Evolutionary conservation across 2,329 filamentous ascomycete genomes (phyloP).

Genomic region (Penicillium italicum): DNA sequence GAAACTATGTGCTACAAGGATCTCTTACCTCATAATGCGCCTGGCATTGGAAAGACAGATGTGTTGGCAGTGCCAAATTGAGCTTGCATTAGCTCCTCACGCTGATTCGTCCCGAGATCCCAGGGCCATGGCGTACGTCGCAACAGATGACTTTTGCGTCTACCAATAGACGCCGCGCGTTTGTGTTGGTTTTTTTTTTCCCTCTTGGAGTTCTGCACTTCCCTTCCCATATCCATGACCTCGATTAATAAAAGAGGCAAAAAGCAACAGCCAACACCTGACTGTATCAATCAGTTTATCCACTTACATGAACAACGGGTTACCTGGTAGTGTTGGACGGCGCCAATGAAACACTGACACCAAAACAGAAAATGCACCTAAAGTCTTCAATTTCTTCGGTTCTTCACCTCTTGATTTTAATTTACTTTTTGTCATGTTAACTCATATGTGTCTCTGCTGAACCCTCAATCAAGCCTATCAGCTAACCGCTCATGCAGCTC

Average conservation of each 20-base stretch:
- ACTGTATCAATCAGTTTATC: background rate
- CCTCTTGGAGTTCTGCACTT: background rate
- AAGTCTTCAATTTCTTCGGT: no score
- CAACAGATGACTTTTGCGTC: constrained; percentile 23
- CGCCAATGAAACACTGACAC: constrained; percentile 10
- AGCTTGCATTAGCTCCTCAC: constrained; percentile 20
- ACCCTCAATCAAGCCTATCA: constrained; percentile 19
- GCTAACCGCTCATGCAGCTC: constrained; percentile 16
- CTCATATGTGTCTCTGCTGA: constrained; percentile 17
- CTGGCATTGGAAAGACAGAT: constrained; percentile 9
- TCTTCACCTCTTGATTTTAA: no score
- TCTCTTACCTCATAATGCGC: constrained; percentile 5
- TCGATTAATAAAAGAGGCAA: background rate
- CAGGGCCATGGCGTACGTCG: constrained; percentile 21
- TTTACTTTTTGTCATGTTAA: no score
- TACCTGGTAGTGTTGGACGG: background rate
- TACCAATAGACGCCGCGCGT: constrained; percentile 27
- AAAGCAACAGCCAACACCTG: background rate
- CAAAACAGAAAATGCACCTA: constrained; percentile 18
- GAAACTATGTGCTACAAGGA: background rate
- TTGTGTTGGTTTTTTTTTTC: constrained; percentile 24
- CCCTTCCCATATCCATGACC: background rate
- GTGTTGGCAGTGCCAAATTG: constrained; percentile 24
- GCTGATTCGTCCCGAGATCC: constrained; percentile 16
- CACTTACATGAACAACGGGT: constrained; percentile 3